Evolutionary conservation across 129 eudicot species (phyloP).

Genomic region (Cynara cardunculus): DNA sequence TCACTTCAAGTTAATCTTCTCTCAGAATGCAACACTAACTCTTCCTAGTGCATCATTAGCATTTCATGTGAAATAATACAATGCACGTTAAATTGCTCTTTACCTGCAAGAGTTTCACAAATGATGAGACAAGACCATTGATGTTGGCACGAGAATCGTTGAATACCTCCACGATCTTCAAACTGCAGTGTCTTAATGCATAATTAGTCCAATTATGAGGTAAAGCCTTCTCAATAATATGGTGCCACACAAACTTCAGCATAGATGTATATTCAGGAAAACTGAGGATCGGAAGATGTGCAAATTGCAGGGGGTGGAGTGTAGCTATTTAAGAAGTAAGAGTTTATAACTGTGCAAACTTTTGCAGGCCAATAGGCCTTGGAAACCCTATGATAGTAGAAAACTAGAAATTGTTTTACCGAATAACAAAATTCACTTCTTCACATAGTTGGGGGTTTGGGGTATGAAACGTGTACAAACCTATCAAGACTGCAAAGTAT

Average conservation of each 20-base stretch:
- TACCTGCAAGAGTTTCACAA: constrained; percentile 88
- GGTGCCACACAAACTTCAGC: neutral
- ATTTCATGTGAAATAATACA: neutral
- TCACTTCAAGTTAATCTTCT: too few species aligned
- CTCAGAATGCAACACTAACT: neutral
- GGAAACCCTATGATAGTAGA: neutral
- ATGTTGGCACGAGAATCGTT: constrained; percentile 61
- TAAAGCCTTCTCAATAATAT: neutral
- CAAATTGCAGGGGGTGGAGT: neutral
- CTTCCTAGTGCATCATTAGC: neutral
- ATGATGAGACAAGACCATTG: constrained; percentile 77
- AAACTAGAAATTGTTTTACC: neutral
- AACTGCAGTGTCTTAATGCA: constrained; percentile 60
- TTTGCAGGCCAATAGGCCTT: neutral
- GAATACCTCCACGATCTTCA: constrained; percentile 56
- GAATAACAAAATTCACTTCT: neutral
- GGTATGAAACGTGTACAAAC: constrained; percentile 37
- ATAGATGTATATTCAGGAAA: neutral
- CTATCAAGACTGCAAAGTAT: constrained; percentile 79
- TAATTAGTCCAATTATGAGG: constrained; percentile 19
- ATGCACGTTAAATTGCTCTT: neutral
- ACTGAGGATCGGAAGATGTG: neutral
- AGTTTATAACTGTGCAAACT: neutral
- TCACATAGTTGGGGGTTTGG: neutral
- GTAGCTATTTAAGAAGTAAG: neutral